These are phyloP conservation scores for Filobasidium uniguttulatum DNA, from an alignment of 1,284 basidiomycete species.

Conservation along the genomic window DNA sequence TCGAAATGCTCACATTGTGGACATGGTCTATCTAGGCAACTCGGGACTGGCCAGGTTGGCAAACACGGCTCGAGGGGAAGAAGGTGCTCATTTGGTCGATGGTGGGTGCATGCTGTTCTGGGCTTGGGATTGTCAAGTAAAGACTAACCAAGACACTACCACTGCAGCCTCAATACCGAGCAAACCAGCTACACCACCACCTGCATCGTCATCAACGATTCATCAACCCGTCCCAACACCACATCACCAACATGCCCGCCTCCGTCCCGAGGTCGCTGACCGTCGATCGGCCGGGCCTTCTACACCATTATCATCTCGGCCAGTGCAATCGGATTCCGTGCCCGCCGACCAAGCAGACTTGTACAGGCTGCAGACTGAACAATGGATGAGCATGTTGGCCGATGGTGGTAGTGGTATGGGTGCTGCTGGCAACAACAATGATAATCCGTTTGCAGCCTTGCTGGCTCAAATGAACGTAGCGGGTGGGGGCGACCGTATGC, in stretches of 20 bases:
- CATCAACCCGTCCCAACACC: background rate
- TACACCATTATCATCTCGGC: background rate
- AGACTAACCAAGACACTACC: no score
- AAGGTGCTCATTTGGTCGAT: slow-evolving; percentile 7
- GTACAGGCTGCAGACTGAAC: slow-evolving; percentile 1
- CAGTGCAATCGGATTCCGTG: no score
- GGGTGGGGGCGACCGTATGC: background rate
- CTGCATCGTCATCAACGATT: background rate
- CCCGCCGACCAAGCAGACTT: no score
- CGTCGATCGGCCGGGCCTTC: background rate
- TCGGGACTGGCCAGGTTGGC: slow-evolving; percentile 32
- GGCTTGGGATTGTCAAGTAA: background rate
- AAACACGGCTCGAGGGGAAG: slow-evolving; percentile 6
- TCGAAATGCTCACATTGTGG: background rate
- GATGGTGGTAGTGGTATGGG: background rate
- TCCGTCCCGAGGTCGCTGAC: background rate
- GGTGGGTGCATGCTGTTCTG: background rate
- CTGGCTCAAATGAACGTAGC: background rate
- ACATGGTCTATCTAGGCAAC: slow-evolving; percentile 15
- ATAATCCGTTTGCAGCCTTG: background rate
- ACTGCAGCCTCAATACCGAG: no score
- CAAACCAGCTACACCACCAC: no score
- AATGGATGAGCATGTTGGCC: slow-evolving; percentile 5
- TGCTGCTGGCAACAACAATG: background rate
- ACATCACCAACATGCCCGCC: background rate